Evolutionary conservation across 2,329 filamentous ascomycete species (phyloP), one percentile per base, ranked within the genome.

Genomic region (Lachnellula hyalina): DNA sequence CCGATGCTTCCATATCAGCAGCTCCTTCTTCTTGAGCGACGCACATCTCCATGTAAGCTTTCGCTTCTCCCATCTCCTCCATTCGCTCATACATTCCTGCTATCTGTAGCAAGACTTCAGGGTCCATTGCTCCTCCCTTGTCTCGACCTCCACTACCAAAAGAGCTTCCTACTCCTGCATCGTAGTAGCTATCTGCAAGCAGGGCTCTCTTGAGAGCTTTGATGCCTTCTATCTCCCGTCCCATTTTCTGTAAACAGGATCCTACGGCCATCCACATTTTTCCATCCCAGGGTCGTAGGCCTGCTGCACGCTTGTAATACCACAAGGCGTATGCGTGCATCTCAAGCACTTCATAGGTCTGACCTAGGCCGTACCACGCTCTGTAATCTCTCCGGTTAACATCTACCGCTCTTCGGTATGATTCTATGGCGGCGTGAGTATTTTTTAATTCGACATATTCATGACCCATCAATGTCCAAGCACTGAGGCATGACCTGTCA

Each of bases 221-320:
- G 71, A 99, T 96, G 32, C 90, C 93, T 64, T 96, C 92, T n/a
- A 85, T 81, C 49, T 90, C 78, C 52, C 92, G 85, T 51, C 86
- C 87, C 80, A 96, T 95, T 69, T 92, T 93, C 58, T 93, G 87
- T 60, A 96, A 85, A 69, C 93, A 96, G 35, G 89, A 89, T 9
- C 90, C 94, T 5, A 99, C 91, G 0, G 94, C 94, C 76, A 94
- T 88, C 94, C 94, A 99, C 89, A 99, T 96, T 72, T 97, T 97
- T 0, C 92, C 90, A 64, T 99, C 94, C 79, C 93, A 96, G 0
- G 93, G 91, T n/a, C 92, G 84, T 1, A 99, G 77, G 0, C 91
- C 90, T 0, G 93, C 93, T 0, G 94, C 94, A 54, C 94, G 90
- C 68, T 97, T 95, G 75, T 96, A 96, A 73, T 99, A 99, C 81